phyloP scores from a whole-genome alignment of 768 basidiomycete species.

The Lactifluus echinatus region DNA sequence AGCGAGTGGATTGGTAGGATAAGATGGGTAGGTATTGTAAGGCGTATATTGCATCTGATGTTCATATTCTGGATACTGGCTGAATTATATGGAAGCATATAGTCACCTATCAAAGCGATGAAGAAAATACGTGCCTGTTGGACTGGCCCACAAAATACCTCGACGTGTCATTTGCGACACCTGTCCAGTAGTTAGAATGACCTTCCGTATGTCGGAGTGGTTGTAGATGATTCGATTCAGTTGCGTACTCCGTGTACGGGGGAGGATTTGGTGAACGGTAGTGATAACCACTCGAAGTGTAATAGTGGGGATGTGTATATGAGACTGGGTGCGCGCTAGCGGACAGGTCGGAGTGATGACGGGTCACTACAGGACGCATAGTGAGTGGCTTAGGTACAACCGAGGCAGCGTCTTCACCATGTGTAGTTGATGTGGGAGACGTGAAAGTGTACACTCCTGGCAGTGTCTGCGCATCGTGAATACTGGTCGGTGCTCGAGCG shows the following conservation, averaged over 20 bases:
- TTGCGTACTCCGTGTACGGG: slow-evolving; percentile 61
- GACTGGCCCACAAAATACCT: slow-evolving; percentile 47
- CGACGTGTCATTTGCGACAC: slow-evolving; percentile 50
- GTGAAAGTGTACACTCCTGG: slow-evolving; percentile 64
- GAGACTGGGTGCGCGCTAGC: slow-evolving; percentile 46
- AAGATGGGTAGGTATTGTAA: slow-evolving; percentile 39
- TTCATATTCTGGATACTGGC: slow-evolving; percentile 26
- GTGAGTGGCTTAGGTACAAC: slow-evolving; percentile 4
- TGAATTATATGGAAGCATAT: slow-evolving; percentile 14
- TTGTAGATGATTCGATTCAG: slow-evolving; percentile 48
- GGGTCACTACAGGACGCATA: slow-evolving; percentile 40
- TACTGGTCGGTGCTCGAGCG: slow-evolving; percentile 35
- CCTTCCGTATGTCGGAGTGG: slow-evolving; percentile 36
- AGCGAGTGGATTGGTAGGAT: slow-evolving; percentile 49
- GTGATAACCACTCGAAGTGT: slow-evolving; percentile 28
- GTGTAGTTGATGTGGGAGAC: slow-evolving; percentile 68
- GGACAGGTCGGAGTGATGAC: slow-evolving; percentile 55
- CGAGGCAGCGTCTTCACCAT: slow-evolving; percentile 39
- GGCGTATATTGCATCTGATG: slow-evolving; percentile 36
- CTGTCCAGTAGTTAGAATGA: slow-evolving; percentile 56
- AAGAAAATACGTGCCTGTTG: slow-evolving; percentile 1
- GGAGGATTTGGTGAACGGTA: slow-evolving; percentile 33
- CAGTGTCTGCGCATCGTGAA: slow-evolving; percentile 59
- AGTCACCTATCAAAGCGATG: background rate
- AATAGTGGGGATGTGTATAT: slow-evolving; percentile 51